Conservation (phyloP, 2,329 filamentous ascomycete species). For the Penicillium capsulatum region DNA sequence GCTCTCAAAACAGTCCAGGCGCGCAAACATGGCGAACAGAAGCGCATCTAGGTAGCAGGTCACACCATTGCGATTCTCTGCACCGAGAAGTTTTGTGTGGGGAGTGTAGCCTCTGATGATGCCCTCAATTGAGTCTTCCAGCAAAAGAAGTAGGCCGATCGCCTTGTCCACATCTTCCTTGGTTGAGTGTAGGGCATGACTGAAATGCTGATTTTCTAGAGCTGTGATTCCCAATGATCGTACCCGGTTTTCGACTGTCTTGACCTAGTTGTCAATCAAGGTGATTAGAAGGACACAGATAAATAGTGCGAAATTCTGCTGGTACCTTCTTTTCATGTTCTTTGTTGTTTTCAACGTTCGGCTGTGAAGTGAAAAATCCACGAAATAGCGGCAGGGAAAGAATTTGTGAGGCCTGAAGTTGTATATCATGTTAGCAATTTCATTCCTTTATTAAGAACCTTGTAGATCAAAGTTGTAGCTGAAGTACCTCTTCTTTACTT, state of each 20-base stretch:
- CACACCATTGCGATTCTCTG: conserved; percentile 77
- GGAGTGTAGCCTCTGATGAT: conserved; percentile 72
- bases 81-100: conserved; percentile 69
- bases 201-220: conserved; percentile 59
- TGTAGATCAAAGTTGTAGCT: not conserved
- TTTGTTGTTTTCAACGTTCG: conserved; percentile 17
- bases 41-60: conserved; percentile 94
- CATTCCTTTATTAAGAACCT: not conserved
- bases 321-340: conserved; percentile 36
- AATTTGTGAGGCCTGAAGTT: conserved; percentile 20
- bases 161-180: conserved; percentile 69
- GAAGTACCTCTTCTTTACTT: conserved; percentile 33
- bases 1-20: conserved; percentile 83
- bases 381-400: conserved; percentile 27
- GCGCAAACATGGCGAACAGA: conserved; percentile 92
- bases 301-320: not conserved
- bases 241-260: conserved; percentile 51
- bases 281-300: conserved; percentile 11
- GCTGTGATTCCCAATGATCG: conserved; percentile 51
- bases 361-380: conserved; percentile 32
- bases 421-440: conserved; percentile 6
- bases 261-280: conserved; percentile 39
- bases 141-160: conserved; percentile 69
- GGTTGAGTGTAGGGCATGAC: conserved; percentile 59
- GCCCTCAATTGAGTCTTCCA: conserved; percentile 77